Conservation (phyloP, 2,329 filamentous ascomycete genomes). For the Hymenoscyphus infarciens region DNA sequence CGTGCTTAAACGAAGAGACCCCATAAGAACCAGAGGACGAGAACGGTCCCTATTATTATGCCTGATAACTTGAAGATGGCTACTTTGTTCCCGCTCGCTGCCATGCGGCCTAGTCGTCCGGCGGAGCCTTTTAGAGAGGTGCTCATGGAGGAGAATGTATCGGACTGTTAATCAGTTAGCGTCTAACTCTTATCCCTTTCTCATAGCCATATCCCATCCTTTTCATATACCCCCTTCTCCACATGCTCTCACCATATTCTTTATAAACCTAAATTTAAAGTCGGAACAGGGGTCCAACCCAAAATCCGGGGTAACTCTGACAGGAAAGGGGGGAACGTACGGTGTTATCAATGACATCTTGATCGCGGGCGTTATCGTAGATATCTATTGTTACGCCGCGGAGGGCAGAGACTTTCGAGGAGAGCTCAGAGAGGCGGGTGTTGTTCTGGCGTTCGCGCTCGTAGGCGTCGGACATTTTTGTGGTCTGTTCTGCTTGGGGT, state of each 20-base stretch:
- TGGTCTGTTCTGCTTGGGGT: background rate
- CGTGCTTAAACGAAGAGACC: constrained; percentile 30
- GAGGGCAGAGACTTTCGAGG: constrained; percentile 84
- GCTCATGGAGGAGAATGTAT: constrained; percentile 87
- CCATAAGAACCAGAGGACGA: constrained; percentile 65
- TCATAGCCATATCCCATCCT: background rate
- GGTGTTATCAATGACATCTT: constrained; percentile 82
- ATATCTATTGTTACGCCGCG: constrained; percentile 96
- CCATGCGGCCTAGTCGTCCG: constrained; percentile 81
- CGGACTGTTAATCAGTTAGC: constrained; percentile 51
- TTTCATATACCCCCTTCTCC: background rate
- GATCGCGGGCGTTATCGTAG: constrained; percentile 89
- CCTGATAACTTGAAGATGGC: constrained; percentile 86
- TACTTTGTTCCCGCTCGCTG: constrained; percentile 82
- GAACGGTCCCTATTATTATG: constrained; percentile 69
- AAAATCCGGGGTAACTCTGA: background rate
- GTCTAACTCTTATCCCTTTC: background rate
- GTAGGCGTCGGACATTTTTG: constrained; percentile 68
- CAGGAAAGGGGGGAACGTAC: constrained; percentile 47
- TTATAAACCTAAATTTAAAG: background rate
- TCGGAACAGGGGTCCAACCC: background rate
- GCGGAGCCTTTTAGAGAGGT: constrained; percentile 82
- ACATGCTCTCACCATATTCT: background rate
- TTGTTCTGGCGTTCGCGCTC: constrained; percentile 90
- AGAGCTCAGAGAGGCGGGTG: constrained; percentile 85